Base-by-base conservation (phyloP, 2,329 filamentous ascomycete species). In the Fusarium begoniae region DNA sequence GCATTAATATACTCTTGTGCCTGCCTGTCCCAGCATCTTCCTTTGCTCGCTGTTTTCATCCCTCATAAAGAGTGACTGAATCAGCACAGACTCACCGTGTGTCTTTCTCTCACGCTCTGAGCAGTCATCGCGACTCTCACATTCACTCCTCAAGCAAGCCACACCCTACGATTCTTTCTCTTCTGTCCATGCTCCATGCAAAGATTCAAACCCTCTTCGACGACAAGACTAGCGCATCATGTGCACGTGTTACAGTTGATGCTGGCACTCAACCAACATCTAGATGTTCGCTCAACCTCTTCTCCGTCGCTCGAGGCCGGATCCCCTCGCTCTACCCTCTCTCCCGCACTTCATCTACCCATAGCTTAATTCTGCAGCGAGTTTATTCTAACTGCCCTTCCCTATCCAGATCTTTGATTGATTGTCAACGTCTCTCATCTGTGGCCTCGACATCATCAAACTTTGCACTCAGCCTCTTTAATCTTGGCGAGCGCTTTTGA, bases 301-400 rank as follows among this genome's bases (percentile, higher is more conserved):
- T 51, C 38, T 57, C 56, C 38, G 55, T 40, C 58, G 44, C 30
- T 35, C 43, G 51, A 63, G 53, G 37, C 51, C 51, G 28, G 38
- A 61, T 41, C 24, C 43, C 40, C 18, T 30, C 20, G 45, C 48
- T 37, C 14, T 48, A 45, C 26, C 20, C 20, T 57, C 41, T 26
- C 48, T 44, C 37, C 41, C 44, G 10, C 63, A 44, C 63, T 65
- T 74, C 71, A 64, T 72, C 62, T 58, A 53, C 50, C 47, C 56
- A 41, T 48, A 45, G 47, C 45, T 50, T 54, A 28, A 43, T 51
- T 50, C 61, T 57, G 55, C 58, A 59, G 44, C 58, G 45, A 54
- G 41, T 56, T 57, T 47, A 32, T 71, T 77, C 76, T 78, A 78
- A 78, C 76, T 66, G 53, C 63, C 62, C 43, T 69, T 47, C 60